phyloP scores from a whole-genome alignment of 257 asterid genomes.

The Lavandula angustifolia region DNA sequence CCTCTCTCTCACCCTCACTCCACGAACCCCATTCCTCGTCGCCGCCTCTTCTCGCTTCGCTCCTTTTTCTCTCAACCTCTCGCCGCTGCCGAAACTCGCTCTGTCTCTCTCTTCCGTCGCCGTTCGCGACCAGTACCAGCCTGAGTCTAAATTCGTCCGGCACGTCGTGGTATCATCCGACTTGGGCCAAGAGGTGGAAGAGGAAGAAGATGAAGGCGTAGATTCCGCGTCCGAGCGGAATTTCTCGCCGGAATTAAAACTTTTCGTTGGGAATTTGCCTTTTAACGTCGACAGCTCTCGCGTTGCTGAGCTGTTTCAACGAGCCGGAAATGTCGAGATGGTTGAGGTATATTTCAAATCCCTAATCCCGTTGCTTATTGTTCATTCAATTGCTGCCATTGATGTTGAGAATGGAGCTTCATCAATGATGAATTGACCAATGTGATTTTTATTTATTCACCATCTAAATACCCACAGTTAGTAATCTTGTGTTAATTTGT shows the following conservation, averaged over 20 bases:
- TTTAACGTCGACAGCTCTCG: constrained; percentile 70
- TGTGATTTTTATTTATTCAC: background rate
- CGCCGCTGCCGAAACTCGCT: constrained; percentile 35
- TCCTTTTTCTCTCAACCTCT: constrained; percentile 44
- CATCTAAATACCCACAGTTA: background rate
- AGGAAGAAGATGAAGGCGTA: constrained; percentile 33
- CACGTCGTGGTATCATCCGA: constrained; percentile 67
- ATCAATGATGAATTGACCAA: background rate
- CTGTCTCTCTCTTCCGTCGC: constrained; percentile 37
- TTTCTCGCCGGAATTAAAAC: constrained; percentile 66
- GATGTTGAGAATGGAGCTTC: background rate
- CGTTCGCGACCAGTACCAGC: constrained; percentile 14
- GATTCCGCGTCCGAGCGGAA: constrained; percentile 21
- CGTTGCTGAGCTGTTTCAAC: constrained; percentile 79
- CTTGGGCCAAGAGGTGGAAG: constrained; percentile 45
- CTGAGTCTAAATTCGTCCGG: constrained; percentile 39
- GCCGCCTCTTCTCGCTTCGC: constrained; percentile 40
- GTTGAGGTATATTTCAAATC: constrained; percentile 65
- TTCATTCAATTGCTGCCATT: too few relatives aligned
- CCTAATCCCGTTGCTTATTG: background rate
- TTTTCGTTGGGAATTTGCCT: constrained; percentile 88
- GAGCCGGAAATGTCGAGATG: constrained; percentile 82
- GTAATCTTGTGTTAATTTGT: too few relatives aligned
- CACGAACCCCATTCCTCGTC: constrained; percentile 53
- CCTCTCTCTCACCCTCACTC: constrained; percentile 58